These are phyloP conservation scores for Nicotiana otophora DNA, from an alignment of 257 asterid species.

Conservation along the genomic window DNA sequence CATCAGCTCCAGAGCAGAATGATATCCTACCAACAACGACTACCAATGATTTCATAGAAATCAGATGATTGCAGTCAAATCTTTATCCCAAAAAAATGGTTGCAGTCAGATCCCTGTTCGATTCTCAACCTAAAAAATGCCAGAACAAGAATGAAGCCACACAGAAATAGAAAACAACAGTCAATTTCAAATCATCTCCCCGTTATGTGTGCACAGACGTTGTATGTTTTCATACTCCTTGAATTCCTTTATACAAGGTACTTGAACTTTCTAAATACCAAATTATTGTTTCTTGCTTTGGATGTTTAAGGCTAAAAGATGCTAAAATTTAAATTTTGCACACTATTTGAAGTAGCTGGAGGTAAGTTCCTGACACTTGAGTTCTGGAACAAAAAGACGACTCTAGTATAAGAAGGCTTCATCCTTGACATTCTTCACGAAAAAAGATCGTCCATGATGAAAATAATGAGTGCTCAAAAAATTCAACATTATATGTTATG, in stretches of 20 bases:
- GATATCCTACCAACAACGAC: background rate
- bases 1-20: background rate
- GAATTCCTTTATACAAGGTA: background rate
- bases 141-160: background rate
- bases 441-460: background rate
- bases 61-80: background rate
- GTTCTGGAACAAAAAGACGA: background rate
- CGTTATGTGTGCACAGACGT: background rate
- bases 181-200: background rate
- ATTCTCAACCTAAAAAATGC: background rate
- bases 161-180: background rate
- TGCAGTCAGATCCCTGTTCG: background rate
- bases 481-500: background rate
- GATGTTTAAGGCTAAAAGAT: background rate
- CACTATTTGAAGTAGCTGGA: background rate
- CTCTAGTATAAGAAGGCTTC: background rate
- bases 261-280: background rate
- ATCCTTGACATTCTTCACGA: background rate
- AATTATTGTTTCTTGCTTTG: background rate
- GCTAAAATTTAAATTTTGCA: background rate
- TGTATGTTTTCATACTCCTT: background rate
- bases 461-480: background rate
- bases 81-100: background rate
- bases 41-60: background rate
- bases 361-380: background rate